These are phyloP conservation scores for Filobasidium uniguttulatum DNA, from an alignment of 1,284 basidiomycete species.

Conservation along the genomic window DNA sequence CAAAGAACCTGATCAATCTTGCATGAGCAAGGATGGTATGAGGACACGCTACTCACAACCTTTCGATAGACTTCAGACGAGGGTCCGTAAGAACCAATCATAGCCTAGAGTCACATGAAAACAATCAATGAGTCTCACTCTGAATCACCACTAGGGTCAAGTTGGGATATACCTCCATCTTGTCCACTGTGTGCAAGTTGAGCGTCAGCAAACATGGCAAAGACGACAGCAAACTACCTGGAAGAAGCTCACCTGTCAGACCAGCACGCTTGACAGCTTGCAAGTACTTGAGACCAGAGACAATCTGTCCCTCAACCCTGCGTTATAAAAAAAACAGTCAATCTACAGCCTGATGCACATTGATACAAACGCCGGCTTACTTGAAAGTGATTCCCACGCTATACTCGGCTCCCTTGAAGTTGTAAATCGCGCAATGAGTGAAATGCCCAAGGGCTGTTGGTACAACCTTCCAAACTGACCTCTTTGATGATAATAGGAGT, in stretches of 20 bases:
- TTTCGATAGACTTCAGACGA: slow-evolving; percentile 36
- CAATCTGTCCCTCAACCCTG: slow-evolving; percentile 39
- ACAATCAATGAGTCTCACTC: neutral
- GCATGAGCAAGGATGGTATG: neutral
- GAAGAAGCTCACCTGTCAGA: slow-evolving; percentile 32
- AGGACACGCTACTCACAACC: slow-evolving; percentile 24
- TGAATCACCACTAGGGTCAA: neutral
- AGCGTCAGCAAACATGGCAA: neutral
- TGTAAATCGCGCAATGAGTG: neutral
- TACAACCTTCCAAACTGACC: slow-evolving; percentile 10
- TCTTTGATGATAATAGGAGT: slow-evolving; percentile 26
- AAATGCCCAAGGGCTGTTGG: too few species aligned
- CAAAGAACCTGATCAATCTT: slow-evolving; percentile 2
- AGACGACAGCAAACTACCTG: neutral
- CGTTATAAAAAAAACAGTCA: slow-evolving; percentile 1
- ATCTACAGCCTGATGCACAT: neutral
- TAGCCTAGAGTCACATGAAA: slow-evolving; percentile 24
- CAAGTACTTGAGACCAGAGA: slow-evolving; percentile 43
- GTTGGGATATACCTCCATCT: slow-evolving; percentile 25
- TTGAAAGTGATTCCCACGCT: slow-evolving; percentile 41
- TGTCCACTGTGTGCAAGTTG: slow-evolving; percentile 31
- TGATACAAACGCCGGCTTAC: slow-evolving; percentile 15
- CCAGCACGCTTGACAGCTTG: slow-evolving; percentile 41
- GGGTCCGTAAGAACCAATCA: slow-evolving; percentile 44
- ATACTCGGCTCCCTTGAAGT: slow-evolving; percentile 41